Evolutionary conservation across 768 basidiomycete genomes (phyloP), one percentile per base, ranked within the genome.

Genomic region (Hericium rajendrae): DNA sequence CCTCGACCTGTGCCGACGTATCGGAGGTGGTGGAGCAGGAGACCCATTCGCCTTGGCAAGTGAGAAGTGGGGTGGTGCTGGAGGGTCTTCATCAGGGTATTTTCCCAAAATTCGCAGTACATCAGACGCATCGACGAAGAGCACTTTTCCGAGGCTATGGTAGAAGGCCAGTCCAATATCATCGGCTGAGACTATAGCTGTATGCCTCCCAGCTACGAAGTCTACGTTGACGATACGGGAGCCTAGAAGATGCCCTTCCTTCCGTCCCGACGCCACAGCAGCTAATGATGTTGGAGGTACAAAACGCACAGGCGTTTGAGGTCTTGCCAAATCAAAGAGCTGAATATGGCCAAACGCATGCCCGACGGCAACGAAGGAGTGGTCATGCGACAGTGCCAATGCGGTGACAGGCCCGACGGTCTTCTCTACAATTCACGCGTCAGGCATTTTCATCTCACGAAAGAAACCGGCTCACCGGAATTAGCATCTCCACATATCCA

Each of bases 51-150:
- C 12, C 9, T 37, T 24, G 10, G 28, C 12, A 51, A 26, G 10
- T 10, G 16, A 18, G 49, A 37, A 8, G 52, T 60, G 54, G 58
- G 43, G 66, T 22, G 54, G 59, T 3, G 57, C 65, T 20, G 54
- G 63, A 39, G 51, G 56, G 46, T 71, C 69, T 46, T 76, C 75
- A 28, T 85, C 81, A 3, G 90, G 88, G 66, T 97, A 95, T 65
- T 87, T 90, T 1, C 97, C 97, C 2, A 98, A 78, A 54, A 99
- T 91, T 16, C 97, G 85, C 48, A 98, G 78, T 38, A 91, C 91
- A 68, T 99, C 97, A 15, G 90, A 85, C 12, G 94, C 94, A 49
- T 97, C 94, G 6, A 99, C 86, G 62, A 97, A 97, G 13, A 98
- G 76, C 11, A 98, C 86, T 69, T 91, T 94, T 26, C 97, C 93